Evolutionary conservation across 2,329 filamentous ascomycete genomes (phyloP).

Genomic region (Ascochyta lentis): DNA sequence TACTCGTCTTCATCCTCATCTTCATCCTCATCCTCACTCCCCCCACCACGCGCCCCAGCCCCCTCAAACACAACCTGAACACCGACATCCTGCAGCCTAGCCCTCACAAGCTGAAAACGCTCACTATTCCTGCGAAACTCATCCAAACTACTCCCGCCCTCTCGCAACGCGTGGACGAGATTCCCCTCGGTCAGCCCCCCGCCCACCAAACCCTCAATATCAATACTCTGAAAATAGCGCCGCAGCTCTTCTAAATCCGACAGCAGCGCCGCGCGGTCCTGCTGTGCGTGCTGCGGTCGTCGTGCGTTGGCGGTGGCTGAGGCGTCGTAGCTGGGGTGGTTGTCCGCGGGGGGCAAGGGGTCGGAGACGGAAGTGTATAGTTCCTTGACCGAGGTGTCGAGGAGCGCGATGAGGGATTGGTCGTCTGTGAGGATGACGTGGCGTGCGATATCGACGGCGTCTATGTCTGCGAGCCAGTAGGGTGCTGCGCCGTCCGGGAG

Average conservation of each 20-base stretch:
- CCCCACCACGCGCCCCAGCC: not conserved
- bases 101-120: slow-evolving; percentile 28
- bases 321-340: slow-evolving; percentile 33
- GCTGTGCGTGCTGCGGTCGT: slow-evolving; percentile 1
- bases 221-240: slow-evolving; percentile 38
- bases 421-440: slow-evolving; percentile 81
- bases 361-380: slow-evolving; percentile 72
- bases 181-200: slow-evolving; percentile 28
- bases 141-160: slow-evolving; percentile 28
- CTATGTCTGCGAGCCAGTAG: slow-evolving; percentile 41
- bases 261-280: slow-evolving; percentile 27
- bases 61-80: slow-evolving; percentile 37
- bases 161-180: slow-evolving; percentile 27
- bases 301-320: not conserved
- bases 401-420: slow-evolving; percentile 70
- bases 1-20: not conserved
- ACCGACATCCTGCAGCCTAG: slow-evolving; percentile 32
- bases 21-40: not conserved
- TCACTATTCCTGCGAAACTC: slow-evolving; percentile 41
- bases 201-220: slow-evolving; percentile 28
- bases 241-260: slow-evolving; percentile 35
- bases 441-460: slow-evolving; percentile 65
- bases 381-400: slow-evolving; percentile 69
- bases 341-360: slow-evolving; percentile 73
- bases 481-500: slow-evolving; percentile 35